Base-by-base conservation (phyloP, 139 green algal genomes). In the Nannochloris sp. region DNA sequence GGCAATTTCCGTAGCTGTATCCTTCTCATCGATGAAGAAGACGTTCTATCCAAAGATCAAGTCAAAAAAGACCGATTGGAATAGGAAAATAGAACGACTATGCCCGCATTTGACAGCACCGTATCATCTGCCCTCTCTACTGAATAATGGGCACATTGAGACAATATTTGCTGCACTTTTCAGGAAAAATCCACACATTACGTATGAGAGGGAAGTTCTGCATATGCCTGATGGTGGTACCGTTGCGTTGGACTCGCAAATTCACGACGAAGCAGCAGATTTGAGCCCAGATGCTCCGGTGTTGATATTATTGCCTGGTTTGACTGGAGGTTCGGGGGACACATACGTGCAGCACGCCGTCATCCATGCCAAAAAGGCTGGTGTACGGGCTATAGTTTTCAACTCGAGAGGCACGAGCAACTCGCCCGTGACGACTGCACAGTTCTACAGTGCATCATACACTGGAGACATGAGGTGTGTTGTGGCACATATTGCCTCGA, bases 381-480 rank as follows among this genome's bases (percentile, higher is more conserved):
- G 84, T 46, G 71, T 87, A 29, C 61, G 82, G 3, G 59, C 82
- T 1, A 56, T 92, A 14, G 87, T 95, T 20, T 95, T 97, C 83
- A 98, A 97, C 71, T 80, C 72, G 56, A 65, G 92, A 1, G 91
- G 89, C 51, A 97, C 89, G 16, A 82, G 77, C 8, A 76, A 93
- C 59, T 84, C 68, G 48, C 89, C 91, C 1, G 85, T 98, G n/a
- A 85, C 78, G 5, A 89, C 84, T 0, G 82, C 91, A 0, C 91
- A 95, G 68, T 98, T 96, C 72, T 97, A 97, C 81, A 91, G 81
- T 6, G 92, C 92, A 3, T 91, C 82, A 2, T 97, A 84, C 77
- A 98, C 92, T 0, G 87, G 75, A 0, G 91, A 97, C 61, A 74
- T 89, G 49, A 65, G 85, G 71, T 85, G 60, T 30, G 83, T 93